These are phyloP conservation scores for Jaminaea rosea DNA, from an alignment of 1,284 basidiomycete species.

Conservation along the genomic window DNA sequence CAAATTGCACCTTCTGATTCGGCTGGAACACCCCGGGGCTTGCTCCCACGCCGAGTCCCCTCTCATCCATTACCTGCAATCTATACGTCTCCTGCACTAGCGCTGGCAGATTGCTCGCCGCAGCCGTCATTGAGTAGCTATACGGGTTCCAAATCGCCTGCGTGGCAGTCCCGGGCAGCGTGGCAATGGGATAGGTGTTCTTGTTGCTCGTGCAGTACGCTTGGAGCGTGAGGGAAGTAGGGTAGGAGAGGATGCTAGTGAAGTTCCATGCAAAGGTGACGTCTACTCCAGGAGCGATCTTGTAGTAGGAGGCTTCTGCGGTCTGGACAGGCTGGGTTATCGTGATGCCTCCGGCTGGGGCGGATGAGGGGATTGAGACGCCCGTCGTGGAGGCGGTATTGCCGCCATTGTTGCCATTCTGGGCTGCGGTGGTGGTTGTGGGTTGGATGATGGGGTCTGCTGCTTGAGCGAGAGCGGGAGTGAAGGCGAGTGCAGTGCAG, in stretches of 20 bases:
- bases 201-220: constrained; percentile 40
- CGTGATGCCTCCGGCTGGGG: constrained; percentile 38
- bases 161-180: constrained; percentile 33
- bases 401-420: neutral
- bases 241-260: constrained; percentile 34
- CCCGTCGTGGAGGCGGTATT: constrained; percentile 4
- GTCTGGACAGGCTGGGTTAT: constrained; percentile 41
- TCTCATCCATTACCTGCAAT: constrained; percentile 40
- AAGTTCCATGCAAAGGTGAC: constrained; percentile 47
- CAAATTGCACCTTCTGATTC: constrained; percentile 40
- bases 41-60: constrained; percentile 20
- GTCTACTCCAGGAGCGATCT: constrained; percentile 36
- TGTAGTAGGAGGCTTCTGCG: constrained; percentile 42
- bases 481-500: no score
- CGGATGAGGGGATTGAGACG: constrained; percentile 24
- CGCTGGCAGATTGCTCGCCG: constrained; percentile 22
- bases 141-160: constrained; percentile 40
- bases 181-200: constrained; percentile 39
- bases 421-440: neutral
- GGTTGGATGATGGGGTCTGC: neutral
- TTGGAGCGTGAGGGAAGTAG: constrained; percentile 27
- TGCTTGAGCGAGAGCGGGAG: no score
- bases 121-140: constrained; percentile 30
- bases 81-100: constrained; percentile 41
- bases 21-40: constrained; percentile 30